These are phyloP conservation scores for Chlorella sp. DNA, from an alignment of 139 green algal genomes.

Conservation along the genomic window DNA sequence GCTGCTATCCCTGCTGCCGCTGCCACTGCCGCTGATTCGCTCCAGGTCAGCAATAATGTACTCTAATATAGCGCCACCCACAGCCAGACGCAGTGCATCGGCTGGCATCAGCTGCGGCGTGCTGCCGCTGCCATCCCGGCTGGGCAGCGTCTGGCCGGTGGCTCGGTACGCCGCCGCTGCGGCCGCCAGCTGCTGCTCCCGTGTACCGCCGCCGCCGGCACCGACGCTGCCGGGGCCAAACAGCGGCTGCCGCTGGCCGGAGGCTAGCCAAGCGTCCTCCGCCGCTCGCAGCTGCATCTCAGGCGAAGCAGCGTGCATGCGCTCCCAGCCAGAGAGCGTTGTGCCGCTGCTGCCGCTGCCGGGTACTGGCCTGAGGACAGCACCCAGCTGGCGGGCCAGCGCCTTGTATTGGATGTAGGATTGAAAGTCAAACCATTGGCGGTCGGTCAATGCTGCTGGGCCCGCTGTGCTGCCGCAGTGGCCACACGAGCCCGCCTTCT, in stretches of 20 bases:
- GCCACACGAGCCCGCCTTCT: background rate
- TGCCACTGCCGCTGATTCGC: background rate
- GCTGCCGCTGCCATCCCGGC: background rate
- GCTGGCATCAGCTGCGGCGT: background rate
- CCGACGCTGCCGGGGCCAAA: too few relatives aligned
- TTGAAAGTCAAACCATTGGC: constrained; percentile 8
- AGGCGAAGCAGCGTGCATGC: constrained; percentile 16
- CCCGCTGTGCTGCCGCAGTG: background rate
- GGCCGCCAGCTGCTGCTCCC: background rate
- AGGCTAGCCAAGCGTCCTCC: constrained; percentile 7
- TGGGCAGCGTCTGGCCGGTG: background rate
- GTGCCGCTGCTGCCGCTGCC: background rate
- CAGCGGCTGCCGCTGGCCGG: constrained; percentile 3
- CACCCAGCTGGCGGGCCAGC: constrained; percentile 4
- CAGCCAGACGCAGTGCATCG: constrained; percentile 17
- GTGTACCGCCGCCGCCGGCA: background rate
- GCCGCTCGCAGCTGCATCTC: constrained; percentile 27
- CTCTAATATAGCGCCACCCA: background rate
- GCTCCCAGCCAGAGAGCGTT: constrained; percentile 6
- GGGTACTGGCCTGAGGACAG: background rate
- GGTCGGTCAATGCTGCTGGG: background rate
- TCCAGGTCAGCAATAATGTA: constrained; percentile 32
- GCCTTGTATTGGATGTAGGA: constrained; percentile 24
- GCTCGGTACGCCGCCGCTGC: background rate
- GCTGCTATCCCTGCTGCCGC: background rate